Percentiles rank a stretch among this genome's conserved stretches.
These are phyloP conservation scores for Phytopythium cucurbitacearum DNA, from an alignment of 352 stramenopile species.

Conservation along the genomic window DNA sequence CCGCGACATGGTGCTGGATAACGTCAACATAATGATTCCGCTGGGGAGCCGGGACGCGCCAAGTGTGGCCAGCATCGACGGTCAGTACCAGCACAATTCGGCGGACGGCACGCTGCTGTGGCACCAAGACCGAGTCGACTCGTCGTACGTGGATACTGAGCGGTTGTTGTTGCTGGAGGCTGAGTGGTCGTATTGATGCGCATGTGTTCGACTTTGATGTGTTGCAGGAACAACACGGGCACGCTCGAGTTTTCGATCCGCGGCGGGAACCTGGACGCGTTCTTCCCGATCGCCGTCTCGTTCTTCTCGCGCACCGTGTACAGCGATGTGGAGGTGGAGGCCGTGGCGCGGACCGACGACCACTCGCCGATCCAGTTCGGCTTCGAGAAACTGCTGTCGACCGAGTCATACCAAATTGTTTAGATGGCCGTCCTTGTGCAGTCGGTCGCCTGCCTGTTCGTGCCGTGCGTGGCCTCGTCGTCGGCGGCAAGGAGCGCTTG, in stretches of 20 bases:
- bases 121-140: constrained; percentile 78
- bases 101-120: constrained; percentile 64
- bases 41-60: constrained; percentile 68
- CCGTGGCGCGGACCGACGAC: constrained; percentile 71
- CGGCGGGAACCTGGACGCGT: constrained; percentile 74
- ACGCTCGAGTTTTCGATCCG: constrained; percentile 82
- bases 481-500: too few species aligned
- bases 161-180: not conserved
- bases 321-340: constrained; percentile 79
- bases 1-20: constrained; percentile 85
- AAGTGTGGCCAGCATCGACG: constrained; percentile 72
- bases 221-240: constrained; percentile 69
- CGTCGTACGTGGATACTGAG: constrained; percentile 44
- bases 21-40: constrained; percentile 83
- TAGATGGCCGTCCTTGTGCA: constrained; percentile 38
- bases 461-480: not conserved
- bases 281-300: constrained; percentile 86
- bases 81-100: constrained; percentile 86
- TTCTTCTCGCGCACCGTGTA: constrained; percentile 88
- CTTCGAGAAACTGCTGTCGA: constrained; percentile 86
- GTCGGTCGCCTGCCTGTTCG: not conserved
- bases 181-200: constrained; percentile 9
- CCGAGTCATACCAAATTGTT: constrained; percentile 85
- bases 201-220: not conserved
- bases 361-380: constrained; percentile 70